Evolutionary conservation across 148 eudicot genomes (phyloP).

Genomic region (Chenopodium suecicum): DNA sequence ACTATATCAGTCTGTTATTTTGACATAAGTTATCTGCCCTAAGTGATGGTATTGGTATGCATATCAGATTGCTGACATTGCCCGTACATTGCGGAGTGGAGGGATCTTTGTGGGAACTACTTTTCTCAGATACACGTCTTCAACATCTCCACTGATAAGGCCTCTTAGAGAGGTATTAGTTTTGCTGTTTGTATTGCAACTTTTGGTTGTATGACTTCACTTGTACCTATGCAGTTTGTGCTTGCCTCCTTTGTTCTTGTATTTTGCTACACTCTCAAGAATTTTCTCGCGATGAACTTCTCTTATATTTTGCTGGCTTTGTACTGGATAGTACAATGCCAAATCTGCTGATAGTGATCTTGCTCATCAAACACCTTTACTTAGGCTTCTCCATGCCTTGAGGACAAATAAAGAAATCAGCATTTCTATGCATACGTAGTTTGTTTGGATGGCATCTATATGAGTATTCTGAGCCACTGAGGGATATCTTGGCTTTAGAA

Average conservation of each 20-base stretch:
- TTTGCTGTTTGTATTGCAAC: background rate
- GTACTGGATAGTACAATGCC: background rate
- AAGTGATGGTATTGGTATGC: slow-evolving; percentile 1
- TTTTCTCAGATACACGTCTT: slow-evolving; percentile 71
- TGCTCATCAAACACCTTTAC: background rate
- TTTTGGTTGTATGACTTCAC: background rate
- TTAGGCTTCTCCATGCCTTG: slow-evolving; percentile 5
- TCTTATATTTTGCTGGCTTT: too few species aligned
- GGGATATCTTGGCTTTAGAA: background rate
- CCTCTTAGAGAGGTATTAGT: slow-evolving; percentile 63
- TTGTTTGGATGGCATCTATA: background rate
- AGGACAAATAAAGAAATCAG: background rate
- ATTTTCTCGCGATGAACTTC: background rate
- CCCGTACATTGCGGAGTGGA: slow-evolving; percentile 80
- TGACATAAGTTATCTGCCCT: background rate
- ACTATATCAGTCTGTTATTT: background rate
- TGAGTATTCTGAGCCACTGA: background rate
- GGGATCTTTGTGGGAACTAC: slow-evolving; percentile 91
- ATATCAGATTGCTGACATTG: slow-evolving; percentile 85
- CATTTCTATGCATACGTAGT: background rate
- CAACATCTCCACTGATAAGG: slow-evolving; percentile 69
- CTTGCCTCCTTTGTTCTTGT: background rate
- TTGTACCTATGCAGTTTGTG: background rate
- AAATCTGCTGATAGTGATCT: background rate
- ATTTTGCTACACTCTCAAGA: background rate